phyloP scores from a whole-genome alignment of 306 rosid genomes.

The Dalbergia cultrata region DNA sequence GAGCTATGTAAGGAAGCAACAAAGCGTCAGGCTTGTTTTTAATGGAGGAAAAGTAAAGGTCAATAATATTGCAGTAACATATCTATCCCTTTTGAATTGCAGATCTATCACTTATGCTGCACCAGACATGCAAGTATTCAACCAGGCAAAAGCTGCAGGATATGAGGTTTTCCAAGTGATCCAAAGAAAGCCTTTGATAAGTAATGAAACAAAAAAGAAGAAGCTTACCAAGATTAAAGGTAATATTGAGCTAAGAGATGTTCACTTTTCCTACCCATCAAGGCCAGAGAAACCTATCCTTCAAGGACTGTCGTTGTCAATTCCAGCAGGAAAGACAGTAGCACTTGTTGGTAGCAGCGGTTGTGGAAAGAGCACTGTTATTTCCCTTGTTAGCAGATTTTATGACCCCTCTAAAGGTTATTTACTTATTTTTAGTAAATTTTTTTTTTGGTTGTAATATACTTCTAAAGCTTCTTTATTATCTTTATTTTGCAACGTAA shows the following conservation, averaged over 20 bases:
- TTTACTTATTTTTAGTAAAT: not conserved
- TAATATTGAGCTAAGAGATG: slow-evolving; percentile 60
- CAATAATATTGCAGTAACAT: not conserved
- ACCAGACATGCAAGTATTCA: slow-evolving; percentile 90
- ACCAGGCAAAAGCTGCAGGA: slow-evolving; percentile 92
- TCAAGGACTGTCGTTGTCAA: slow-evolving; percentile 72
- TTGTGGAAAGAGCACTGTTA: slow-evolving; percentile 95
- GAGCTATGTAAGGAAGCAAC: slow-evolving; percentile 75
- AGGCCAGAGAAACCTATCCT: slow-evolving; percentile 74
- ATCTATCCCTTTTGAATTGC: slow-evolving; percentile 38
- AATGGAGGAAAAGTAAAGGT: not conserved
- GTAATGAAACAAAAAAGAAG: slow-evolving; percentile 56
- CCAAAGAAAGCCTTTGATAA: slow-evolving; percentile 71
- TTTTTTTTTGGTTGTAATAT: not conserved
- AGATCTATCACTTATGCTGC: slow-evolving; percentile 91
- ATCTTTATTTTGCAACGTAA: slow-evolving; percentile 12
- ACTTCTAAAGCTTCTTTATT: not conserved
- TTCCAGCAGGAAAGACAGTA: slow-evolving; percentile 78
- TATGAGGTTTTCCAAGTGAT: slow-evolving; percentile 84
- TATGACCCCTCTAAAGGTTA: slow-evolving; percentile 78
- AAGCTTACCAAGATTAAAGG: slow-evolving; percentile 59
- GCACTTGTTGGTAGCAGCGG: slow-evolving; percentile 94
- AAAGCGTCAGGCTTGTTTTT: not conserved
- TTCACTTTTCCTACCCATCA: slow-evolving; percentile 79
- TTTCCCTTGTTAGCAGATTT: slow-evolving; percentile 79